Conservation (phyloP, 352 stramenopile species). For the Phytopythium boreale region DNA sequence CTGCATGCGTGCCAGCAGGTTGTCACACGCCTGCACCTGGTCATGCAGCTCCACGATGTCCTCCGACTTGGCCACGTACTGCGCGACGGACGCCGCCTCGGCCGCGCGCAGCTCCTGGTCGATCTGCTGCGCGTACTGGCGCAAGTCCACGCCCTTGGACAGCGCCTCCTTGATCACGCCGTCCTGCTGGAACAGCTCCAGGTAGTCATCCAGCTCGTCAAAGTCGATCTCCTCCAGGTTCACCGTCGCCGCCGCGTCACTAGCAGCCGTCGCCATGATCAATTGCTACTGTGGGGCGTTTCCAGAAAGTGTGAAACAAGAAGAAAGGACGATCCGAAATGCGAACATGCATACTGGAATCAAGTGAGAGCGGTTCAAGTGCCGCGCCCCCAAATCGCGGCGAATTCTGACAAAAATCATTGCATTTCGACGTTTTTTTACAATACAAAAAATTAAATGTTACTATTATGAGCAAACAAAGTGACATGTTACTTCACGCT, state of each 20-base stretch:
- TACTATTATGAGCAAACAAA: too few relatives aligned
- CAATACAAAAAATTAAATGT: neutral
- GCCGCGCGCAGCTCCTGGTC: slow-evolving; percentile 83
- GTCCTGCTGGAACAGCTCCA: slow-evolving; percentile 94
- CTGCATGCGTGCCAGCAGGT: slow-evolving; percentile 95
- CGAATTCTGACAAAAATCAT: too few relatives aligned
- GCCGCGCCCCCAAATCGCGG: too few relatives aligned
- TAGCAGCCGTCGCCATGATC: slow-evolving; percentile 2
- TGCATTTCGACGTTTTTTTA: neutral
- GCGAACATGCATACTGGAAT: neutral
- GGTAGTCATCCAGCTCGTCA: slow-evolving; percentile 91
- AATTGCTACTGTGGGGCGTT: neutral
- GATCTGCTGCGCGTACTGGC: slow-evolving; percentile 90
- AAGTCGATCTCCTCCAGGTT: slow-evolving; percentile 92
- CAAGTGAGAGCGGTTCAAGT: neutral
- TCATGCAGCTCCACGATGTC: slow-evolving; percentile 91
- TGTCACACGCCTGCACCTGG: slow-evolving; percentile 96
- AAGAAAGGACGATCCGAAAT: neutral
- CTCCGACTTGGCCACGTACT: slow-evolving; percentile 87
- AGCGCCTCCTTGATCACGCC: slow-evolving; percentile 91
- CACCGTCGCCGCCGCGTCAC: slow-evolving; percentile 21
- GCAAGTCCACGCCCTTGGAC: slow-evolving; percentile 88
- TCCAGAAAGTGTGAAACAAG: too few relatives aligned
- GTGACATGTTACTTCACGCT: too few relatives aligned
- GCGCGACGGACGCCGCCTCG: slow-evolving; percentile 80